phyloP scores from a whole-genome alignment of 1,284 basidiomycete genomes.

The Heliocybe sulcata region DNA sequence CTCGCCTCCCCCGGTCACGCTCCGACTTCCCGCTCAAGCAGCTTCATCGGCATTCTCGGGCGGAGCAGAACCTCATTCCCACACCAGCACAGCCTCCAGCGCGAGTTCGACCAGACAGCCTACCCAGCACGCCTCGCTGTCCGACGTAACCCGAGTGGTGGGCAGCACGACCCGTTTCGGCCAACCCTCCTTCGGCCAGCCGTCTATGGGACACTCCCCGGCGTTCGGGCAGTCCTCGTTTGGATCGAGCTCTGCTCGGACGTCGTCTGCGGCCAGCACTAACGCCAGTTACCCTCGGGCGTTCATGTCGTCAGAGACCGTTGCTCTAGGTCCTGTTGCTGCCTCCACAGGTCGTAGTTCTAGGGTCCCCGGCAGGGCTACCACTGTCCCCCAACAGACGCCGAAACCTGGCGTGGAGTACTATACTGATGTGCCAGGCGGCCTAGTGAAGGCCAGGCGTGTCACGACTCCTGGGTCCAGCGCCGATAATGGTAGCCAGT shows the following conservation, averaged over 20 bases:
- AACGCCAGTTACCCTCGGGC: not conserved
- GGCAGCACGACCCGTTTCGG: not conserved
- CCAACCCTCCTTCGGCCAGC: not conserved
- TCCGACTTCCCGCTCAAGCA: not conserved
- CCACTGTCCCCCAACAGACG: not conserved
- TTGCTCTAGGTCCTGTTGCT: not conserved
- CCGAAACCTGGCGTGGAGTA: constrained; percentile 1
- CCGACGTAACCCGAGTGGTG: not conserved
- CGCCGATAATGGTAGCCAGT: not conserved
- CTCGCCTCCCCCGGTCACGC: not conserved
- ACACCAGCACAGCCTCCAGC: not conserved
- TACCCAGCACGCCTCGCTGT: not conserved
- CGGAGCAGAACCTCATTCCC: not conserved
- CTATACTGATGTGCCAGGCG: not conserved
- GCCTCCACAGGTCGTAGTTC: not conserved
- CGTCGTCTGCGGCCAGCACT: not conserved
- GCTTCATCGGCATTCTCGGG: not conserved
- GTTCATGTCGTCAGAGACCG: not conserved
- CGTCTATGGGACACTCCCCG: not conserved
- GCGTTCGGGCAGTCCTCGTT: not conserved
- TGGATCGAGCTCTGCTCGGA: not conserved
- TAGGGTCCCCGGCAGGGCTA: not conserved
- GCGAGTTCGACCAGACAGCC: not conserved
- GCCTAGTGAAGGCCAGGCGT: not conserved
- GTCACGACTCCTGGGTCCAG: not conserved